Evolutionary conservation across 495 filamentous ascomycete genomes (phyloP), one percentile per base, ranked within the genome.

Genomic region (Darksidea phi): DNA sequence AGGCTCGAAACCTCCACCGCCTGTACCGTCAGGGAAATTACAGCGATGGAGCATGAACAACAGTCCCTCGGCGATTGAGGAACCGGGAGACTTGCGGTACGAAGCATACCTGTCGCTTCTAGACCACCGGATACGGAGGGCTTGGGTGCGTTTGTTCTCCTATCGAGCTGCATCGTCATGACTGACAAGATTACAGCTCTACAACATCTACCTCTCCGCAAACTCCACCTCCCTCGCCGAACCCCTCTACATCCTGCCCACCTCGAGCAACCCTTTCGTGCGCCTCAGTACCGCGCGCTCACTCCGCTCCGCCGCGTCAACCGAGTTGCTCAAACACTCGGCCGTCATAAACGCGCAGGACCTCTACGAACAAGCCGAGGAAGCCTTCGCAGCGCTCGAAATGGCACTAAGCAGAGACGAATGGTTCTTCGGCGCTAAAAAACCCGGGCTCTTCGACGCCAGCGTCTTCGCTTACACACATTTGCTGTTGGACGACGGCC

Each of bases 391-490:
- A 50, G 90, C 93, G 1, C 73, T 98, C 20, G 86, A 85, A 1
- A 77, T 76, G n/a, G 61, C 92, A 0, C 77, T 98, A 6, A 81
- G 82, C 0, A 76, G 82, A 0, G 76, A 85, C 45, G 63, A 79
- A 34, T 88, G 86, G 76, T 91, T 91, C 71, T 90, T 90, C 73
- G 80, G 77, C 3, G 76, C 75, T 2, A 69, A 74, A 10, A 77
- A 74, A 24, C 90, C 94, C 1, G 82, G 84, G 0, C 67, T 91
- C 12, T 90, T 98, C 65, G 94, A 98, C 73, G 90, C 92, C 24
- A 83, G 80, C 56, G 83, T 97, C 21, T 97, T 96, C 76, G 86
- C 89, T 23, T 98, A 96, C 73, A 91, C 89, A n/a, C 82, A 93
- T 71, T 71, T 96, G 18, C 79, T 97, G 28, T 70, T 95, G 59